phyloP scores from a whole-genome alignment of 1,284 basidiomycete species.

The Mycena citricolor region DNA sequence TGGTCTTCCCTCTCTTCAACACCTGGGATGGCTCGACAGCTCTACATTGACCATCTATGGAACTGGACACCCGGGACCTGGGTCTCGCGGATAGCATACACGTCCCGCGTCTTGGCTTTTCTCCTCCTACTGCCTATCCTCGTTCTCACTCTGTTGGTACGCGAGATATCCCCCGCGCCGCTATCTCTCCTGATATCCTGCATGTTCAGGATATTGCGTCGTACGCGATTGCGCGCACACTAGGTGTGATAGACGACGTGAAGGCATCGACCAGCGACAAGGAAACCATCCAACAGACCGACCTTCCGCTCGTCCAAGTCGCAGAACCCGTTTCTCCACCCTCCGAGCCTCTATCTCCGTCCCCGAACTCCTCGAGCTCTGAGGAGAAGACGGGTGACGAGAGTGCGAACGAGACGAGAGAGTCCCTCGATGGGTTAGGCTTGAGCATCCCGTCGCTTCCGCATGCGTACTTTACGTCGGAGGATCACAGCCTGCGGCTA shows the following conservation, averaged over 20 bases:
- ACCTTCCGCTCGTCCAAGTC: slow-evolving; percentile 35
- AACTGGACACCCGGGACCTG: slow-evolving; percentile 58
- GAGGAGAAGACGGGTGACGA: slow-evolving; percentile 3
- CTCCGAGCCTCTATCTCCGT: slow-evolving; percentile 26
- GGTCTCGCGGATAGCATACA: slow-evolving; percentile 66
- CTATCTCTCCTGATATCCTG: neutral
- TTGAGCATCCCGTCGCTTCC: slow-evolving; percentile 30
- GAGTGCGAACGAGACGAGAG: slow-evolving; percentile 1
- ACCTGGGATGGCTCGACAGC: slow-evolving; percentile 50
- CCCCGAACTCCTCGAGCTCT: slow-evolving; percentile 8
- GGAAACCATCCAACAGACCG: slow-evolving; percentile 32
- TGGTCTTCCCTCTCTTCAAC: slow-evolving; percentile 30
- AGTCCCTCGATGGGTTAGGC: neutral
- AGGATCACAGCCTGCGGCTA: slow-evolving; percentile 52
- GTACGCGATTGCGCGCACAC: slow-evolving; percentile 79
- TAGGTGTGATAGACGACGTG: slow-evolving; percentile 71
- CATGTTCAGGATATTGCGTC: slow-evolving; percentile 66
- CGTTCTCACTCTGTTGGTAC: slow-evolving; percentile 64
- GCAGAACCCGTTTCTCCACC: slow-evolving; percentile 26
- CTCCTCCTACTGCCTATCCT: slow-evolving; percentile 62
- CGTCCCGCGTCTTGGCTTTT: slow-evolving; percentile 64
- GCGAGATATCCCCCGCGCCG: slow-evolving; percentile 25
- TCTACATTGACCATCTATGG: slow-evolving; percentile 63
- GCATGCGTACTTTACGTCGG: slow-evolving; percentile 51
- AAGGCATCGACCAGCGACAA: slow-evolving; percentile 67